phyloP scores from a whole-genome alignment of 2,329 filamentous ascomycete species.

The Pseudogymnoascus sp. region DNA sequence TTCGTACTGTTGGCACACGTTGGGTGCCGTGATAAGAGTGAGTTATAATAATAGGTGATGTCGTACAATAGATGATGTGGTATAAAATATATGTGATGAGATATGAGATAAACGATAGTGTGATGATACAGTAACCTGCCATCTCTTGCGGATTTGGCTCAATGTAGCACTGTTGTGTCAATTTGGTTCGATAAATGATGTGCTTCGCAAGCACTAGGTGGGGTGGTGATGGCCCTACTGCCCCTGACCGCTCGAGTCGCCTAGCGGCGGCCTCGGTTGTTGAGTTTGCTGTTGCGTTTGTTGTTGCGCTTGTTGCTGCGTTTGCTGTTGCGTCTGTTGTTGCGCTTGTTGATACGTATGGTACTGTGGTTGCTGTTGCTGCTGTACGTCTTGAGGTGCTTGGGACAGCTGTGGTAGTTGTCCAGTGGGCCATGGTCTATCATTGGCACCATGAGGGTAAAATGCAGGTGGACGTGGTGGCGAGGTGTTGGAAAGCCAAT shows the following conservation, averaged over 20 bases:
- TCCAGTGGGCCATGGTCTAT: conserved; percentile 22
- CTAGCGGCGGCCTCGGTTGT: background rate
- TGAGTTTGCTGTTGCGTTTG: background rate
- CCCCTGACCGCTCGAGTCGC: background rate
- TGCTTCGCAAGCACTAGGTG: background rate
- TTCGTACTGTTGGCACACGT: background rate
- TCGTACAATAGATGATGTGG: background rate
- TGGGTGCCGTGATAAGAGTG: background rate
- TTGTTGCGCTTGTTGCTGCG: background rate
- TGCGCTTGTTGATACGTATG: background rate
- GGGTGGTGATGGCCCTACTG: background rate
- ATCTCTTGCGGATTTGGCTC: background rate
- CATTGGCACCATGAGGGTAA: conserved; percentile 22
- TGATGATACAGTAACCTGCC: background rate
- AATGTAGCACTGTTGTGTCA: background rate
- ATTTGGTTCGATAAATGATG: background rate
- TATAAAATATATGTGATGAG: background rate
- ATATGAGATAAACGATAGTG: background rate
- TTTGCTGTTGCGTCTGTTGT: background rate
- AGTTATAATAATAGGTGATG: conserved; percentile 4
- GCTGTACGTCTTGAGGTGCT: background rate
- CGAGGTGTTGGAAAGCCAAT: conserved; percentile 15
- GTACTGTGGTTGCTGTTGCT: background rate
- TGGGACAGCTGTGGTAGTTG: conserved; percentile 12
- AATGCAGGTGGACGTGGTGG: conserved; percentile 20